Evolutionary conservation across 2,329 filamentous ascomycete species (phyloP).

Genomic region (Trichoderma koningiopsis): DNA sequence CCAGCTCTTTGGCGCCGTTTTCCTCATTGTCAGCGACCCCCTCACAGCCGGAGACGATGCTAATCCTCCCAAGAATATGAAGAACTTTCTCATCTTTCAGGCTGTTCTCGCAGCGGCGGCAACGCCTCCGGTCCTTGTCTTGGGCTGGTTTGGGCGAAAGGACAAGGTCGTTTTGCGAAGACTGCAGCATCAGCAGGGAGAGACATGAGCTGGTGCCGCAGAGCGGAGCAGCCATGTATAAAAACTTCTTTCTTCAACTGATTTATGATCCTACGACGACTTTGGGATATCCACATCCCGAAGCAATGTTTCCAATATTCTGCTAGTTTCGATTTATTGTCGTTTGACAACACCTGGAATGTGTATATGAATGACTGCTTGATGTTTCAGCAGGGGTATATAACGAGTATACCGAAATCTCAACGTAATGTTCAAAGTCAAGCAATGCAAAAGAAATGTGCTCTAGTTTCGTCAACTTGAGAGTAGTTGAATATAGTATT

Average conservation of each 20-base stretch:
- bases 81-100: conserved; percentile 73
- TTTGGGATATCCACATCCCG: not conserved
- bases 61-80: conserved; percentile 71
- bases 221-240: not conserved
- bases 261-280: not conserved
- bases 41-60: conserved; percentile 59
- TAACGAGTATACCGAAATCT: not conserved
- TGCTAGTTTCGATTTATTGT: not conserved
- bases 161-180: conserved; percentile 55
- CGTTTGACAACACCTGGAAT: not conserved
- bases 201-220: not conserved
- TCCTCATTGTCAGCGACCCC: conserved; percentile 80
- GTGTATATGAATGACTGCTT: not conserved
- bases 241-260: not conserved
- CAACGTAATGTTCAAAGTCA: not conserved
- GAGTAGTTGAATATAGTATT: not conserved
- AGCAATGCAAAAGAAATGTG: not conserved
- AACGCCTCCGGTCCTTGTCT: conserved; percentile 66
- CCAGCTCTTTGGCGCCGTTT: conserved; percentile 80
- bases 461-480: not conserved
- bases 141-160: conserved; percentile 69
- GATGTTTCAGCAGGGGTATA: not conserved
- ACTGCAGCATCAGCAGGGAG: conserved; percentile 36
- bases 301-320: not conserved
- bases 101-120: conserved; percentile 68